Percentiles rank a stretch among this genome's conserved stretches.
phyloP scores from a whole-genome alignment of 1,284 basidiomycete genomes.

The Coriolopsis trogii region DNA sequence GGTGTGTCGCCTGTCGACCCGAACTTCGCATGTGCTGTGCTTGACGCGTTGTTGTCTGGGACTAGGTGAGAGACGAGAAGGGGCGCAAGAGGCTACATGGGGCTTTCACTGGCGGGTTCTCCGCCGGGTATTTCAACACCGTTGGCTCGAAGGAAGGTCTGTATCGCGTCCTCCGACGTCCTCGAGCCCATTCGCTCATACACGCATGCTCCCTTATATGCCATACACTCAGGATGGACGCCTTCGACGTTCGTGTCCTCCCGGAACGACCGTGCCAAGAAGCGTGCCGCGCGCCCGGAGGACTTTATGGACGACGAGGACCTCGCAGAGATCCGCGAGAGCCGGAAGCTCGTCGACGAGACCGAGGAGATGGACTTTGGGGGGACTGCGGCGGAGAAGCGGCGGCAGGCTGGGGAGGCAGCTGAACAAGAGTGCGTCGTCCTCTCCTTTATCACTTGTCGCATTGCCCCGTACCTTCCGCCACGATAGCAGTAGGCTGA shows the following conservation, averaged over 20 bases:
- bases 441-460: conserved; percentile 1
- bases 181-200: neutral
- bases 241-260: conserved; percentile 92
- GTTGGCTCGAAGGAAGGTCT: conserved; percentile 94
- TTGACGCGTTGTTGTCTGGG: no score
- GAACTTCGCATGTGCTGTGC: no score
- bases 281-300: conserved; percentile 62
- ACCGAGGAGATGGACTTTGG: conserved; percentile 75
- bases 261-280: conserved; percentile 70
- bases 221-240: conserved; percentile 76
- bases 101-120: conserved; percentile 98
- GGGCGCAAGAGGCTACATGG: conserved; percentile 92
- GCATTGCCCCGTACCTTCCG: neutral
- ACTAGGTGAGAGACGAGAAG: conserved; percentile 90
- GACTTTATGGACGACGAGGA: conserved; percentile 99
- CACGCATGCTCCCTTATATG: neutral
- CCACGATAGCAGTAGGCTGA: no score
- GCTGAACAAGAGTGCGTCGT: conserved; percentile 61
- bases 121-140: conserved; percentile 96
- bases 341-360: conserved; percentile 74
- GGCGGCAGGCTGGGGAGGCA: conserved; percentile 30
- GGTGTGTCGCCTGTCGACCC: conserved; percentile 43
- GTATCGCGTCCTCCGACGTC: conserved; percentile 17
- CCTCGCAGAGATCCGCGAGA: conserved; percentile 77
- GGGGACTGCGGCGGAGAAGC: conserved; percentile 54